These are phyloP conservation scores for Durotheca rogersii DNA, from an alignment of 495 filamentous ascomycete genomes.

Conservation along the genomic window DNA sequence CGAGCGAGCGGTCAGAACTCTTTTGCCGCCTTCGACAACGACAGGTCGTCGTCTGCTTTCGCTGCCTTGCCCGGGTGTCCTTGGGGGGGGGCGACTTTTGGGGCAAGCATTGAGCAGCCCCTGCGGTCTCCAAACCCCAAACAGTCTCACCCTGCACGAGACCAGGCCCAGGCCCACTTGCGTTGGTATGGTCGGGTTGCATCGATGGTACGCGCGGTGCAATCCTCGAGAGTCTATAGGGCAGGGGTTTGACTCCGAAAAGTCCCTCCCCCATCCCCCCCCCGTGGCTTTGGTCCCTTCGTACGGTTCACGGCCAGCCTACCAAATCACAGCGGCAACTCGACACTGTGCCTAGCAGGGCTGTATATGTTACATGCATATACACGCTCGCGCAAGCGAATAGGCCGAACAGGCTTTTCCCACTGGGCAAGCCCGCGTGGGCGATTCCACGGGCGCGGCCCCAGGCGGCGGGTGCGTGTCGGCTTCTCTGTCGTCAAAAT, in stretches of 20 bases:
- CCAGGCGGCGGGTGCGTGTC: constrained; percentile 17
- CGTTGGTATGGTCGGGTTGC: constrained; percentile 30
- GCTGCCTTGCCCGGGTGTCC: too few relatives aligned
- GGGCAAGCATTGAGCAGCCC: constrained; percentile 20
- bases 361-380: too few relatives aligned
- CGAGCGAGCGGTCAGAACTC: constrained; percentile 26
- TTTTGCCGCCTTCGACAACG: constrained; percentile 19
- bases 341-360: constrained; percentile 23
- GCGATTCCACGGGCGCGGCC: constrained; percentile 11
- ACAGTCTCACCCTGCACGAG: constrained; percentile 33
- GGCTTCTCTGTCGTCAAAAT: constrained; percentile 27
- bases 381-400: constrained; percentile 21
- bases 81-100: too few relatives aligned
- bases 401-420: constrained; percentile 23
- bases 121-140: constrained; percentile 28
- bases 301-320: constrained; percentile 17
- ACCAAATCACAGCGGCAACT: constrained; percentile 24
- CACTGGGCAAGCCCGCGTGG: constrained; percentile 13
- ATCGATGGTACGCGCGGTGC: constrained; percentile 30
- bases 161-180: constrained; percentile 25
- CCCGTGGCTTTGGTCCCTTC: constrained; percentile 21
- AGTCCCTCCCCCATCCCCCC: constrained; percentile 13
- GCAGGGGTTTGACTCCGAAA: constrained; percentile 25
- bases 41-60: constrained; percentile 20
- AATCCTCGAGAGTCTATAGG: constrained; percentile 23